Conservation (phyloP, 805 yeast species). For the Suhomyces tanzawaensis region DNA sequence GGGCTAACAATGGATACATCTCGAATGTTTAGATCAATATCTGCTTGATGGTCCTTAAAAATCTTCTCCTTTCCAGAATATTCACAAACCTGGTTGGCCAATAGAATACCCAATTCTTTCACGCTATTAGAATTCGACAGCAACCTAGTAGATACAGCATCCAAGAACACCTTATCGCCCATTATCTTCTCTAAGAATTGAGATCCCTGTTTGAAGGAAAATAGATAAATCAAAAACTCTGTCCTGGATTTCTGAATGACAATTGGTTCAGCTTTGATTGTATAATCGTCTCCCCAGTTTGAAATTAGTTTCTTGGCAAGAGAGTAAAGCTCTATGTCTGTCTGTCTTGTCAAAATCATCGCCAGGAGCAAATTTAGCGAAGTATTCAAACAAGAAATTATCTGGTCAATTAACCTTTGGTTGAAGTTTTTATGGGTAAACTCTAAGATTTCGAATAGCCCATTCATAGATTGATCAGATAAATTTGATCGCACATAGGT, state of each 20-base stretch:
- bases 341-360: constrained; percentile 7
- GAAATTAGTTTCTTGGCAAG: constrained; percentile 7
- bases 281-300: constrained; percentile 30
- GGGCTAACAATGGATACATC: neutral
- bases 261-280: constrained; percentile 40
- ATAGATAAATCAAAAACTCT: constrained; percentile 41
- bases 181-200: constrained; percentile 29
- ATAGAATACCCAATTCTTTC: constrained; percentile 52
- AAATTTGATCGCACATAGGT: neutral
- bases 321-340: constrained; percentile 2
- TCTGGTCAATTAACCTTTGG: constrained; percentile 18
- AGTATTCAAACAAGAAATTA: constrained; percentile 12
- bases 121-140: constrained; percentile 45
- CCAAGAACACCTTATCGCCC: constrained; percentile 39
- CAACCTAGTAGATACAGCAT: constrained; percentile 54
- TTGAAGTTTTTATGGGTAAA: constrained; percentile 18
- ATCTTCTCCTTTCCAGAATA: constrained; percentile 27
- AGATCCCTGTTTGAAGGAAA: constrained; percentile 18
- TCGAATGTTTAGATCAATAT: neutral
- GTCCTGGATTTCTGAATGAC: constrained; percentile 49
- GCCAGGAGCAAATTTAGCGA: constrained; percentile 18
- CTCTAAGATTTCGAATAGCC: constrained; percentile 3
- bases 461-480: neutral
- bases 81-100: constrained; percentile 52
- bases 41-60: constrained; percentile 16